Evolutionary conservation across 73 alveolate species (phyloP).

Genomic region (Breviolum minutum): DNA sequence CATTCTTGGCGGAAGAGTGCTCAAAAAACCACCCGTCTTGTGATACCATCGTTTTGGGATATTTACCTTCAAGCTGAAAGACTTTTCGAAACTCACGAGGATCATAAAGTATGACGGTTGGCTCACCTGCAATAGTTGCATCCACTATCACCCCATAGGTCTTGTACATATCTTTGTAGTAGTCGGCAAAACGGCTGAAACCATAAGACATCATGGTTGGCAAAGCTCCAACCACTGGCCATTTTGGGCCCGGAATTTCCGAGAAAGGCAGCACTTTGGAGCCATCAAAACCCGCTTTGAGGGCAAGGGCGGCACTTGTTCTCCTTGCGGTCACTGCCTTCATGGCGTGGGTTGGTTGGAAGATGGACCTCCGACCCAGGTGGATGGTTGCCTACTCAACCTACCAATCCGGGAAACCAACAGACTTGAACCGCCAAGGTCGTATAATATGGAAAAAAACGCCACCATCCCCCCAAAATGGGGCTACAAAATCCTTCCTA

Average conservation of each 20-base stretch:
- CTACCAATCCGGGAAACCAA: too few relatives aligned
- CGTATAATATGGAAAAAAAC: too few relatives aligned
- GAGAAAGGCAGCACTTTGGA: conserved; percentile 2
- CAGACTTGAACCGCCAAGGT: too few relatives aligned
- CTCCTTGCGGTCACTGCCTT: conserved; percentile 5
- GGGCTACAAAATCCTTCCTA: too few relatives aligned
- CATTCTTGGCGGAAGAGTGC: not conserved
- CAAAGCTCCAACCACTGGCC: conserved; percentile 49
- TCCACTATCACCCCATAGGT: conserved; percentile 11
- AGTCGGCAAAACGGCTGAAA: not conserved
- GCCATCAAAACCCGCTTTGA: not conserved
- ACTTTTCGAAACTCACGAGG: conserved; percentile 40
- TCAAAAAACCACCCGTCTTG: not conserved
- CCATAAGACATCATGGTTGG: conserved; percentile 27
- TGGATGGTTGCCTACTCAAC: too few relatives aligned
- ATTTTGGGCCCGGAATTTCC: conserved; percentile 23
- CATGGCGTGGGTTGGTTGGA: too few relatives aligned
- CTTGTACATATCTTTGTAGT: not conserved
- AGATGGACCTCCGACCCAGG: too few relatives aligned
- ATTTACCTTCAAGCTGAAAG: conserved; percentile 25
- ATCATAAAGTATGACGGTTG: conserved; percentile 21
- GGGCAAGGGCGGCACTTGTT: not conserved
- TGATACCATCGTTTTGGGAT: not conserved
- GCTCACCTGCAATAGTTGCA: not conserved
- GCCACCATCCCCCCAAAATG: too few relatives aligned